phyloP scores from a whole-genome alignment of 2,329 filamentous ascomycete species.

The Fusarium ambrosium region DNA sequence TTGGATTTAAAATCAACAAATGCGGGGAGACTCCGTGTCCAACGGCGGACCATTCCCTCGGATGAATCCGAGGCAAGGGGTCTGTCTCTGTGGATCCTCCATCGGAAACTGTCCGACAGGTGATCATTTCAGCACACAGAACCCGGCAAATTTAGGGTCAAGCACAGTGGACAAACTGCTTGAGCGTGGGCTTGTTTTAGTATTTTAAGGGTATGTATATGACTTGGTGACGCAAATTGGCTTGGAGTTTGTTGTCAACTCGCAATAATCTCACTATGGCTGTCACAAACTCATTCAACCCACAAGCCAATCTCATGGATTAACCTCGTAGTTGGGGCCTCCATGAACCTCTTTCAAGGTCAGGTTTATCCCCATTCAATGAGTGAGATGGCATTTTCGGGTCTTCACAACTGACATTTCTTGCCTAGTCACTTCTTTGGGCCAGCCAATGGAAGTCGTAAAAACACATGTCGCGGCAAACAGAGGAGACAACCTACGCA shows the following conservation, averaged over 20 bases:
- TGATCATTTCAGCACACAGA: no score
- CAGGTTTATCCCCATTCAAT: no score
- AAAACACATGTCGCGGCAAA: conserved; percentile 1
- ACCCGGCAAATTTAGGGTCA: no score
- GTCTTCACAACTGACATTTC: not conserved
- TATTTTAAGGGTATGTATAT: no score
- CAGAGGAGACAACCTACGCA: not conserved
- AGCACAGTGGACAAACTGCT: no score
- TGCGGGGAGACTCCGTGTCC: not conserved
- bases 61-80: not conserved
- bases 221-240: no score
- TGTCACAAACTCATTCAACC: not conserved
- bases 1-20: conserved; percentile 11
- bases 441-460: not conserved
- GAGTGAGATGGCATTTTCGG: no score
- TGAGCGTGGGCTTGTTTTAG: no score
- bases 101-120: no score
- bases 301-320: conserved; percentile 1
- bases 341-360: not conserved
- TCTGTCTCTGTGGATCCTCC: no score
- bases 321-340: not conserved
- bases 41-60: not conserved
- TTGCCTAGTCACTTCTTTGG: not conserved
- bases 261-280: not conserved
- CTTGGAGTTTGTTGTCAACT: no score